These are phyloP conservation scores for Coccomyxa subellipsoidea DNA, from an alignment of 163 green algal species.

Conservation along the genomic window DNA sequence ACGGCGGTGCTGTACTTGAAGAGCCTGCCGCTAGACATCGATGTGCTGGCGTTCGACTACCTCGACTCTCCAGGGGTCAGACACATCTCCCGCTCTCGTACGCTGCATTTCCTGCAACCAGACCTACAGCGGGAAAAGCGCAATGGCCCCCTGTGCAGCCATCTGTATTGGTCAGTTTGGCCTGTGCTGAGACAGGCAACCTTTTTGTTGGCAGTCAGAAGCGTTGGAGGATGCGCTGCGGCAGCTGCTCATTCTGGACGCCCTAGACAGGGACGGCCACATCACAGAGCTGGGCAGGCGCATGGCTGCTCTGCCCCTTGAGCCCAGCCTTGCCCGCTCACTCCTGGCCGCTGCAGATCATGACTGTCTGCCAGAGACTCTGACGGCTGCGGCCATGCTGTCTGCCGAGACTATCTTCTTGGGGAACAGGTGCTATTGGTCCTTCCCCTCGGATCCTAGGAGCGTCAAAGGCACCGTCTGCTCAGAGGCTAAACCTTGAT, in stretches of 20 bases:
- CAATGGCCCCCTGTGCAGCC: no score
- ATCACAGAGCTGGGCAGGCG: slow-evolving; percentile 62
- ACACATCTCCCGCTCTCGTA: not conserved
- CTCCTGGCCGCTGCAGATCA: slow-evolving; percentile 74
- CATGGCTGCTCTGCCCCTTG: slow-evolving; percentile 83
- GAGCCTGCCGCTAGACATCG: slow-evolving; percentile 65
- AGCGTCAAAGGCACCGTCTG: no score
- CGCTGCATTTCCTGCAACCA: no score
- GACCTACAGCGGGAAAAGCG: no score
- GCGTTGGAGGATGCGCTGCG: slow-evolving; percentile 75
- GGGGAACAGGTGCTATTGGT: slow-evolving; percentile 30
- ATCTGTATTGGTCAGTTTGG: no score
- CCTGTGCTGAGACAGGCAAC: slow-evolving; percentile 23
- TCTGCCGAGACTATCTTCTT: slow-evolving; percentile 75
- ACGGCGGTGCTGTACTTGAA: slow-evolving; percentile 90
- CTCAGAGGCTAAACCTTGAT: not conserved
- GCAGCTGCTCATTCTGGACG: slow-evolving; percentile 87
- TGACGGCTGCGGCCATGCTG: slow-evolving; percentile 82
- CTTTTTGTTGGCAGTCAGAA: not conserved
- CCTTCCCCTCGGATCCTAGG: no score
- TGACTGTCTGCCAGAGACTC: slow-evolving; percentile 65
- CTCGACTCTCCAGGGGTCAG: slow-evolving; percentile 74
- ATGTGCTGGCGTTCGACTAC: slow-evolving; percentile 93
- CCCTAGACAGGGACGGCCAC: slow-evolving; percentile 55
- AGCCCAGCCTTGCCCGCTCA: slow-evolving; percentile 73